These are phyloP conservation scores for Oldenlandia corymbosa DNA, from an alignment of 257 asterid species.

Conservation along the genomic window DNA sequence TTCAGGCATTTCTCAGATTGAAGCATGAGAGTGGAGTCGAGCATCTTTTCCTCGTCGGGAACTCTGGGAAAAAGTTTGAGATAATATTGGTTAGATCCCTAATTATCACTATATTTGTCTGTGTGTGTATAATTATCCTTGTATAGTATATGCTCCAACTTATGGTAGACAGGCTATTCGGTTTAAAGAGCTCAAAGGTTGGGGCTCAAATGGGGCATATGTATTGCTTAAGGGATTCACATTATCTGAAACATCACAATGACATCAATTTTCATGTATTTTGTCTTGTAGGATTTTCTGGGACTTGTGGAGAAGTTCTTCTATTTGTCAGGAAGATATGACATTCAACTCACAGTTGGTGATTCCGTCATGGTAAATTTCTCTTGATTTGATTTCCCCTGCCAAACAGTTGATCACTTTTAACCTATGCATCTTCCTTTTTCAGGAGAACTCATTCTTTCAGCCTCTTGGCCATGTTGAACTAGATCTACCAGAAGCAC, in stretches of 20 bases:
- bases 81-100: slow-evolving; percentile 62
- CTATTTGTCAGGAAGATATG: slow-evolving; percentile 83
- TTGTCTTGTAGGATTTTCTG: slow-evolving; percentile 81
- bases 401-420: background rate
- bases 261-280: slow-evolving; percentile 13
- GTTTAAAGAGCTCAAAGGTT: background rate
- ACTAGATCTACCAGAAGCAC: slow-evolving; percentile 84
- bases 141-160: slow-evolving; percentile 6
- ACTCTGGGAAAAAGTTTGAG: slow-evolving; percentile 65
- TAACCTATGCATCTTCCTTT: slow-evolving; percentile 11
- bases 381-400: background rate
- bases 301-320: slow-evolving; percentile 89
- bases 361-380: slow-evolving; percentile 77
- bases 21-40: slow-evolving; percentile 82
- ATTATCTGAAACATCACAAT: background rate
- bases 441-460: slow-evolving; percentile 93
- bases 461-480: slow-evolving; percentile 68
- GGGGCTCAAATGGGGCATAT: background rate
- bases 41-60: slow-evolving; percentile 81
- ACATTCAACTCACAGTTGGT: slow-evolving; percentile 84
- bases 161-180: background rate
- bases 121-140: too few relatives aligned
- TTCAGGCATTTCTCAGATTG: slow-evolving; percentile 83
- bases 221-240: background rate
- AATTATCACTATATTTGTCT: slow-evolving; percentile 25